Percentiles rank a stretch among this genome's conserved stretches.
phyloP scores from a whole-genome alignment of 495 filamentous ascomycete species.

The Mycothermus thermophilus region DNA sequence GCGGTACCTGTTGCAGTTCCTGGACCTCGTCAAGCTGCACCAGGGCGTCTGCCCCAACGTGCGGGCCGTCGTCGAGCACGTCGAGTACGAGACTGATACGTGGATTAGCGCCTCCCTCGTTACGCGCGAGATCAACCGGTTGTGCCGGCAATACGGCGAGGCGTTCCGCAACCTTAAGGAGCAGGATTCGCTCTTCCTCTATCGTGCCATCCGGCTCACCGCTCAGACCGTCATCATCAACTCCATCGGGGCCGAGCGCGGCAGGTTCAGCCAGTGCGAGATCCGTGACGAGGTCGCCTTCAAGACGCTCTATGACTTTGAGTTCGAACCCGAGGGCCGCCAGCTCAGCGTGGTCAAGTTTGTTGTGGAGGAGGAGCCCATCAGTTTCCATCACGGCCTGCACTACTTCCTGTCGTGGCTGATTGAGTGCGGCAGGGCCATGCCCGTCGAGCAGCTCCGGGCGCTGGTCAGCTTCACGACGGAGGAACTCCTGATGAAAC shows the following conservation, averaged over 20 bases:
- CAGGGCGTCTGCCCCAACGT: slow-evolving; percentile 95
- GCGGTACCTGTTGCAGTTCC: slow-evolving; percentile 80
- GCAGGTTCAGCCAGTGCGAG: slow-evolving; percentile 73
- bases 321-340: slow-evolving; percentile 56
- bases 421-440: slow-evolving; percentile 71
- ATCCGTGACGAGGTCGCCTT: slow-evolving; percentile 74
- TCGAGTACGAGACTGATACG: slow-evolving; percentile 94
- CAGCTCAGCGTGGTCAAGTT: slow-evolving; percentile 66
- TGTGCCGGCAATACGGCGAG: slow-evolving; percentile 78
- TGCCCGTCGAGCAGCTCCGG: slow-evolving; percentile 50
- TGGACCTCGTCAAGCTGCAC: slow-evolving; percentile 87
- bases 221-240: slow-evolving; percentile 69
- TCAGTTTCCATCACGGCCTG: slow-evolving; percentile 95
- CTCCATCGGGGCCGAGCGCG: slow-evolving; percentile 78
- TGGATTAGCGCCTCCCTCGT: slow-evolving; percentile 96
- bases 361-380: slow-evolving; percentile 70
- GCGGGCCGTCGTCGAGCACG: slow-evolving; percentile 82
- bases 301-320: slow-evolving; percentile 60
- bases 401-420: slow-evolving; percentile 98
- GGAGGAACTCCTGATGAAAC: slow-evolving; percentile 44
- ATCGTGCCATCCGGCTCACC: slow-evolving; percentile 58
- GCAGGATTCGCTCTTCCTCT: slow-evolving; percentile 47
- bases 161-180: slow-evolving; percentile 57
- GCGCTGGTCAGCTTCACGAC: slow-evolving; percentile 48
- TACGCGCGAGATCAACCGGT: slow-evolving; percentile 82